These are phyloP conservation scores for Lomentospora prolificans DNA, from an alignment of 2,329 filamentous ascomycete genomes.

Conservation along the genomic window DNA sequence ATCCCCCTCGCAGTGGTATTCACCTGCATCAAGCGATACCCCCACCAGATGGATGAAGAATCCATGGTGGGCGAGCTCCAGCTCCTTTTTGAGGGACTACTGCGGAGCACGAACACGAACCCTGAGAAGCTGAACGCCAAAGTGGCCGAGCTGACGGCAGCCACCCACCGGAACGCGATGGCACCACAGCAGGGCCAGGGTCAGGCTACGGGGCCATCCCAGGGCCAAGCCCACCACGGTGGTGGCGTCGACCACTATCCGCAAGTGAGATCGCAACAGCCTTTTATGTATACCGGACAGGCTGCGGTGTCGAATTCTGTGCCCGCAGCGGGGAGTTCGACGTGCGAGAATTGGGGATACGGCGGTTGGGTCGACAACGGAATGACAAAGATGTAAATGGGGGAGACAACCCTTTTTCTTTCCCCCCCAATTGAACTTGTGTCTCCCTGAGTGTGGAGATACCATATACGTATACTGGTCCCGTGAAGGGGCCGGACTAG, in stretches of 20 bases:
- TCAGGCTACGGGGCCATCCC: background rate
- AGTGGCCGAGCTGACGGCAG: background rate
- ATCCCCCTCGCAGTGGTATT: conserved; percentile 38
- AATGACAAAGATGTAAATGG: background rate
- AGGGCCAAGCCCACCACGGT: background rate
- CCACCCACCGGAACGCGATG: conserved; percentile 7
- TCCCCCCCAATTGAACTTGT: too few relatives aligned
- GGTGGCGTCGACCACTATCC: background rate
- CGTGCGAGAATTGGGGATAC: conserved; percentile 2
- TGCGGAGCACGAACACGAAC: conserved; percentile 32
- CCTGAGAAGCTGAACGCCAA: conserved; percentile 21
- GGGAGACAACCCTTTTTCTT: background rate
- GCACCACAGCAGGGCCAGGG: conserved; percentile 9
- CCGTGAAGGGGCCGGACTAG: too few relatives aligned
- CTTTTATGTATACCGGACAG: background rate
- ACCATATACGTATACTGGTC: background rate
- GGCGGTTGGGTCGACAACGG: background rate
- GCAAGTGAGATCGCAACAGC: background rate
- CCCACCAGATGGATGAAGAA: conserved; percentile 25
- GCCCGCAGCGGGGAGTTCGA: background rate
- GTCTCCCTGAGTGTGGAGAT: background rate
- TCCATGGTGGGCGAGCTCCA: conserved; percentile 31
- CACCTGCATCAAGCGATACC: conserved; percentile 29
- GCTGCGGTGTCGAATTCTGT: background rate
- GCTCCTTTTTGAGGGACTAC: conserved; percentile 32